Percentiles rank a stretch among this genome's conserved stretches.
These are phyloP conservation scores for Vitis riparia DNA, from an alignment of 164 flowering plant species.

Conservation along the genomic window DNA sequence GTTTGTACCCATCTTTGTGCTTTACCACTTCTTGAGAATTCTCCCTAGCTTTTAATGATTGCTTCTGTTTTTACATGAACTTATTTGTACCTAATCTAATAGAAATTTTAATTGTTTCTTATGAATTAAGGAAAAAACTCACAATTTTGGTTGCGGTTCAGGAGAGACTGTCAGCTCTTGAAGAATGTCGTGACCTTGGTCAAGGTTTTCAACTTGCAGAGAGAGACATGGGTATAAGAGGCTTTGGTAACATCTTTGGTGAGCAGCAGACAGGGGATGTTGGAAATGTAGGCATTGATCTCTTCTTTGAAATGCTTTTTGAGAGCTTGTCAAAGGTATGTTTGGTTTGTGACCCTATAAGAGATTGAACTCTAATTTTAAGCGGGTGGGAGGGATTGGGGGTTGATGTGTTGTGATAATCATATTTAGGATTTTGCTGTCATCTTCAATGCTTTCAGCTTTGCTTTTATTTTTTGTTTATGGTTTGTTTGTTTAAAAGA, in stretches of 20 bases:
- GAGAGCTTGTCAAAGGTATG: conserved; percentile 95
- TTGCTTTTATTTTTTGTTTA: not conserved
- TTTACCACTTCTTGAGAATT: not conserved
- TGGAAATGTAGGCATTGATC: conserved; percentile 96
- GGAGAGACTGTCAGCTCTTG: conserved; percentile 95
- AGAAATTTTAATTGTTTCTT: not conserved
- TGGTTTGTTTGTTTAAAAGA: not conserved
- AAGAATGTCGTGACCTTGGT: conserved; percentile 92
- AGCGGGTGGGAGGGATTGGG: not conserved
- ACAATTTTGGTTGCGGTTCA: conserved; percentile 17
- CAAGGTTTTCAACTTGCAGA: conserved; percentile 98
- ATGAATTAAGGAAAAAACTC: not conserved
- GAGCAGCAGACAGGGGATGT: conserved; percentile 99
- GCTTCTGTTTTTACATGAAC: not conserved
- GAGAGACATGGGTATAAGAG: conserved; percentile 96
- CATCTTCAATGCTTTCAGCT: not conserved
- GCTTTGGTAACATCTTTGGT: conserved; percentile 97
- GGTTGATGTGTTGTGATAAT: not conserved
- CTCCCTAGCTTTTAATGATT: not conserved
- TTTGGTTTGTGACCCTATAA: conserved; percentile 6
- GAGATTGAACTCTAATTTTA: not conserved
- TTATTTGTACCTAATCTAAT: conserved; percentile 1
- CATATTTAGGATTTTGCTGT: not conserved
- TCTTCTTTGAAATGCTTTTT: conserved; percentile 98
- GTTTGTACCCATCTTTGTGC: not conserved